Evolutionary conservation across 345 rosid species (phyloP).

Genomic region (Isatis tinctoria): DNA sequence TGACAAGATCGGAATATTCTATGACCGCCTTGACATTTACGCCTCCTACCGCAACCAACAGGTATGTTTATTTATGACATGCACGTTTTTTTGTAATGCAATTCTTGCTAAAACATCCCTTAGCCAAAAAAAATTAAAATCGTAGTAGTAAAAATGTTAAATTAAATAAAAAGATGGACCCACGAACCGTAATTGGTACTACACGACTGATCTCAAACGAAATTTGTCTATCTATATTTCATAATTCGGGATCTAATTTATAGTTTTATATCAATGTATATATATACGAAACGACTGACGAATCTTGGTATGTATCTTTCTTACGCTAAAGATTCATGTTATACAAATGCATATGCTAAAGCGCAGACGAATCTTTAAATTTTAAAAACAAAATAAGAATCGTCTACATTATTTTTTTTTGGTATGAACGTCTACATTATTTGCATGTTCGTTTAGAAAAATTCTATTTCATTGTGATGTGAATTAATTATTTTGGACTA

Average conservation of each 20-base stretch:
- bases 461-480: not conserved
- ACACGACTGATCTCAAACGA: not conserved
- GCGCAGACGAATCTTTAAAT: not conserved
- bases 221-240: not conserved
- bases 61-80: too few species aligned
- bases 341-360: not conserved
- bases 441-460: not conserved
- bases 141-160: not conserved
- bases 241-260: not conserved
- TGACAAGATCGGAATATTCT: slow-evolving; percentile 69
- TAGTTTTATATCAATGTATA: not conserved
- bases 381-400: not conserved
- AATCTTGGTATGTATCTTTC: too few species aligned
- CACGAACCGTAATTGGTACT: not conserved
- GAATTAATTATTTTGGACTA: not conserved
- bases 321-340: too few species aligned
- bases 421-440: not conserved
- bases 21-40: slow-evolving; percentile 66
- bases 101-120: not conserved
- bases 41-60: slow-evolving; percentile 78
- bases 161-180: not conserved
- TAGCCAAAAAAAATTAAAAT: not conserved
- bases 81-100: not conserved
- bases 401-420: too few species aligned
- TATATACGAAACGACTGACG: not conserved